Evolutionary conservation across 805 yeast species (phyloP).

Genomic region (Starmerella apicola): DNA sequence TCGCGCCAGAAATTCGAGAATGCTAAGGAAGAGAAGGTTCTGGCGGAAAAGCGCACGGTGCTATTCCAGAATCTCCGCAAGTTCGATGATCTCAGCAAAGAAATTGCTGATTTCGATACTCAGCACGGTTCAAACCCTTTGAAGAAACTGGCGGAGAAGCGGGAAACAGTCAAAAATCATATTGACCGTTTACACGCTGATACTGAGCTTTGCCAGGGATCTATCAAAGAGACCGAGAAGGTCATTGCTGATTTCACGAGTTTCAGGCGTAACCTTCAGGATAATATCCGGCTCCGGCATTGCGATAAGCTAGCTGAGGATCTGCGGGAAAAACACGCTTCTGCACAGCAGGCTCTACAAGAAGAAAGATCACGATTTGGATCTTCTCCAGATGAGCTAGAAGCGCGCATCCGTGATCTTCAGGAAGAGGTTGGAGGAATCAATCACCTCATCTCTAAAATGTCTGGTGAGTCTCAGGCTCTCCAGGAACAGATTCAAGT

Average conservation of each 20-base stretch:
- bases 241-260: conserved; percentile 35
- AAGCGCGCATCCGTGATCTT: conserved; percentile 43
- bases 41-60: conserved; percentile 4
- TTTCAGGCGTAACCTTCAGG: conserved; percentile 49
- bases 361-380: conserved; percentile 24
- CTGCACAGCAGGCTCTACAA: conserved; percentile 37
- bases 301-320: conserved; percentile 22
- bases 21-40: conserved; percentile 8
- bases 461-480: conserved; percentile 76
- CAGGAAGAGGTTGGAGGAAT: conserved; percentile 39
- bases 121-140: conserved; percentile 9
- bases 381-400: conserved; percentile 46
- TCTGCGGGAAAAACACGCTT: conserved; percentile 31
- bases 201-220: not conserved
- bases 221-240: conserved; percentile 1
- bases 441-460: conserved; percentile 58
- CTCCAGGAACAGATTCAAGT: conserved; percentile 55
- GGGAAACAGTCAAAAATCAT: not conserved
- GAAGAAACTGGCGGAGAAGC: not conserved
- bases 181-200: not conserved
- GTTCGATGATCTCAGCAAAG: conserved; percentile 9
- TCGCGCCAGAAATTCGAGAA: not conserved
- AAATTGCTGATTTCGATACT: conserved; percentile 7
- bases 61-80: not conserved
- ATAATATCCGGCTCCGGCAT: conserved; percentile 48